These are phyloP conservation scores for Rubia tinctorum DNA, from an alignment of 305 asterid genomes.

Conservation along the genomic window DNA sequence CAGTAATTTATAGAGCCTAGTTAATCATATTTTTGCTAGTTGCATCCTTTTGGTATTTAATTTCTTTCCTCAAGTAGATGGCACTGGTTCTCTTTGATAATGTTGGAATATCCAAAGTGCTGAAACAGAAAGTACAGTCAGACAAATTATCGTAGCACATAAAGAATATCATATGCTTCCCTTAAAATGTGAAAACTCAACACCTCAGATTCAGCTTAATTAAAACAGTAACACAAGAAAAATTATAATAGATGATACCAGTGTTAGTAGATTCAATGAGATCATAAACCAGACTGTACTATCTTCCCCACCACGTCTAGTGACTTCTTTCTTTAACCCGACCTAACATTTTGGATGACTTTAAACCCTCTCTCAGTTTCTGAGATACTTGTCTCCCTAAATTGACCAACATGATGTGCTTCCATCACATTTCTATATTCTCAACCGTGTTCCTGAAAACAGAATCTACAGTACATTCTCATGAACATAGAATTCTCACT, in stretches of 20 bases:
- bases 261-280: constrained; percentile 4
- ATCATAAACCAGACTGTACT: not conserved
- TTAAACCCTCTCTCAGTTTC: not conserved
- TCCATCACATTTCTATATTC: not conserved
- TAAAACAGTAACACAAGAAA: not conserved
- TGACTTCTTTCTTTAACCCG: not conserved
- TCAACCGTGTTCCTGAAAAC: not conserved
- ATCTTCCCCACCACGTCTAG: not conserved
- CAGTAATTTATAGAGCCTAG: not conserved
- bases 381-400: not conserved
- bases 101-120: not conserved
- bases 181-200: not conserved
- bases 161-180: not conserved
- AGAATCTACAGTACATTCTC: not conserved
- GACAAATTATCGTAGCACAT: not conserved
- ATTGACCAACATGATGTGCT: not conserved
- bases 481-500: not conserved
- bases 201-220: not conserved
- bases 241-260: not conserved
- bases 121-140: not conserved
- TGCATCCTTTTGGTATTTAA: not conserved
- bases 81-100: not conserved
- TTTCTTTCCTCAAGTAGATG: not conserved
- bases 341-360: not conserved
- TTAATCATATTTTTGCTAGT: not conserved